Conservation (phyloP, 2,329 filamentous ascomycete species). For the Drechslera avenae region DNA sequence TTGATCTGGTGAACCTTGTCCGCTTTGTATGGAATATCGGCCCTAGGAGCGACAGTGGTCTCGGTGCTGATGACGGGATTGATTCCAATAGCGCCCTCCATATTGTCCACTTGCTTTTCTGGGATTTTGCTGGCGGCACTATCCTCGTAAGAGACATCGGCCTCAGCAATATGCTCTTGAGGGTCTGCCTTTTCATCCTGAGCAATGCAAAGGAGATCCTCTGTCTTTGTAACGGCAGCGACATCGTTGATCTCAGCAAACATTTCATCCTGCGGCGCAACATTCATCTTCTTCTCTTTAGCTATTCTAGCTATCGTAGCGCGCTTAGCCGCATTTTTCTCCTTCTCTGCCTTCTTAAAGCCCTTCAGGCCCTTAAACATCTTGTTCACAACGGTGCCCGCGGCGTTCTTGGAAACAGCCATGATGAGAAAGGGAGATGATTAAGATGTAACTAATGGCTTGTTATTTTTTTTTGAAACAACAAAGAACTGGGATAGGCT, state of each 20-base stretch:
- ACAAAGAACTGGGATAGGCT: background rate
- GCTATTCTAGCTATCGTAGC: background rate
- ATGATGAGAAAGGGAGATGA: background rate
- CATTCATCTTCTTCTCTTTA: background rate
- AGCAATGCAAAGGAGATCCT: too few species aligned
- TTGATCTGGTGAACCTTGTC: background rate
- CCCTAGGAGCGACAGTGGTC: background rate
- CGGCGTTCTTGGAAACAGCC: background rate
- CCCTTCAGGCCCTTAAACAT: slow-evolving; percentile 9
- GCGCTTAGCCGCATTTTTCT: slow-evolving; percentile 5
- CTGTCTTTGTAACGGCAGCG: too few species aligned
- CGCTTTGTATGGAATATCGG: too few species aligned
- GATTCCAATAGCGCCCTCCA: too few species aligned
- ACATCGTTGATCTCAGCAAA: too few species aligned
- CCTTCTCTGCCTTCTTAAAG: slow-evolving; percentile 12
- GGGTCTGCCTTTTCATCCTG: too few species aligned
- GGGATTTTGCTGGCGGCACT: too few species aligned
- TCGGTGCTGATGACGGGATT: background rate
- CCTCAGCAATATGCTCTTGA: too few species aligned
- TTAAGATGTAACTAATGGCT: background rate
- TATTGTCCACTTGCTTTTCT: background rate
- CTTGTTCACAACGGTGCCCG: background rate
- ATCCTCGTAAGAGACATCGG: too few species aligned
- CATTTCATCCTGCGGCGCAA: background rate
- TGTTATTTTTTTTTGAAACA: background rate